Evolutionary conservation across 208 protist species (phyloP).

Genomic region (Herpetomonas samuelpessoai): DNA sequence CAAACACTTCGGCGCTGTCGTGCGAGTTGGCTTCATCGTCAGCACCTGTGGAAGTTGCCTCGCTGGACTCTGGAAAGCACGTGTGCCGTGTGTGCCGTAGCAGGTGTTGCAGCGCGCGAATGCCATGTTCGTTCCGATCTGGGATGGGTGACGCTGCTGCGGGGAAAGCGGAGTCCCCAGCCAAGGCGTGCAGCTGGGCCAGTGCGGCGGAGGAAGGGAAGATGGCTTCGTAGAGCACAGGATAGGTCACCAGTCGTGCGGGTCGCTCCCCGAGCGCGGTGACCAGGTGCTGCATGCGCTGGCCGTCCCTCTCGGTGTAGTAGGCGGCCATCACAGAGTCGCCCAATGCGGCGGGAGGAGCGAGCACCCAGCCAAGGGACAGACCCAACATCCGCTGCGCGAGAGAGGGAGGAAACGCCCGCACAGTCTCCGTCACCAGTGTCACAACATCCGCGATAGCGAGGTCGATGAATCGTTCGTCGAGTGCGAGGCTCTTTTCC

Average conservation of each 20-base stretch:
- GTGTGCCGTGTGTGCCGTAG: constrained; percentile 3
- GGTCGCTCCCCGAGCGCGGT: constrained; percentile 3
- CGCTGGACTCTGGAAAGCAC: constrained; percentile 6
- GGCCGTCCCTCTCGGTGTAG: constrained; percentile 14
- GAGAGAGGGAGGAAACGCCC: neutral
- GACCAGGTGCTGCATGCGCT: constrained; percentile 14
- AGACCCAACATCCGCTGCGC: constrained; percentile 11
- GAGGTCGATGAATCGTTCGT: neutral
- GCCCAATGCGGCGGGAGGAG: neutral
- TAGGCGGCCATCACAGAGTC: neutral
- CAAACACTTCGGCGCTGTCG: too few relatives aligned
- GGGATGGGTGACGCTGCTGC: constrained; percentile 3
- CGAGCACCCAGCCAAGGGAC: constrained; percentile 41
- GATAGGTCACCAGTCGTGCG: constrained; percentile 13
- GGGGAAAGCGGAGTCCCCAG: too few relatives aligned
- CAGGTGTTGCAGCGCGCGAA: constrained; percentile 3
- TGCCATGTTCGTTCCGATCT: too few relatives aligned
- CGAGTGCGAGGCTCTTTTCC: neutral
- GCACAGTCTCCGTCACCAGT: neutral
- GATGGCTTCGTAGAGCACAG: constrained; percentile 23
- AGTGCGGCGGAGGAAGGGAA: constrained; percentile 11
- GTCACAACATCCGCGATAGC: neutral
- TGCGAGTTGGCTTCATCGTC: too few relatives aligned
- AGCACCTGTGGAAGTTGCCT: too few relatives aligned
- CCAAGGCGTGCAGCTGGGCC: too few relatives aligned